A percentile compares a stretch with the other conserved stretches of the same genome.
Conservation (phyloP, 73 alveolate species). For the Paramecium octaurelia region DNA sequence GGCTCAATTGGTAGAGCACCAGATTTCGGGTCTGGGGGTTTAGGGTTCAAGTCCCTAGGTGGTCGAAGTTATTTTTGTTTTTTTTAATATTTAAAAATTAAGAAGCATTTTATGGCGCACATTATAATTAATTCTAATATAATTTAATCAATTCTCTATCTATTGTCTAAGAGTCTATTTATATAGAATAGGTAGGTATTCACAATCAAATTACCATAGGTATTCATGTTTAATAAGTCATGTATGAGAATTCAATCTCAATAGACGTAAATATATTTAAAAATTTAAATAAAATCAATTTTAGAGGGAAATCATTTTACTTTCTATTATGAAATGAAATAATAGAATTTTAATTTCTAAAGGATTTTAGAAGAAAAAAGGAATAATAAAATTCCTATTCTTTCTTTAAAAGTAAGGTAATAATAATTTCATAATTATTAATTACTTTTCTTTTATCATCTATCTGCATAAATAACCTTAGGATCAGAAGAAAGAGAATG, state of each 20-base stretch:
- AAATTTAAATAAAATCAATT: too few relatives aligned
- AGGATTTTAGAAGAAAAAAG: background rate
- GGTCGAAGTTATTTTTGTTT: slow-evolving; percentile 62
- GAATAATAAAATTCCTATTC: background rate
- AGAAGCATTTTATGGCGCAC: background rate
- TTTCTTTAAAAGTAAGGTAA: background rate
- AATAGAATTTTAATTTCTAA: too few relatives aligned
- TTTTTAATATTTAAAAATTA: background rate
- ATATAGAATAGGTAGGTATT: too few relatives aligned
- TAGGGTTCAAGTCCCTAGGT: slow-evolving; percentile 71
- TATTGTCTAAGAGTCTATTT: too few relatives aligned
- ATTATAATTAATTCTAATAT: background rate
- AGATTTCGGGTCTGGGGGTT: slow-evolving; percentile 70
- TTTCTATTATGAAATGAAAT: too few relatives aligned
- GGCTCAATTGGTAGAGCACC: slow-evolving; percentile 71
- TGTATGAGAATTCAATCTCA: too few relatives aligned
- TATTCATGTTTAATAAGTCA: too few relatives aligned
- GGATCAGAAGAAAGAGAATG: too few relatives aligned
- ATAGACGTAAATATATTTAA: too few relatives aligned
- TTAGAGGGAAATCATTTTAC: background rate
- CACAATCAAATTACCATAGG: background rate
- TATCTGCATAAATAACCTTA: too few relatives aligned
- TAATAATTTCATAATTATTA: too few relatives aligned
- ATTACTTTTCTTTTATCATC: too few relatives aligned
- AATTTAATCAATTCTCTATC: background rate